Conservation (phyloP, 495 filamentous ascomycete genomes). For the Penicillium bialowiezense region DNA sequence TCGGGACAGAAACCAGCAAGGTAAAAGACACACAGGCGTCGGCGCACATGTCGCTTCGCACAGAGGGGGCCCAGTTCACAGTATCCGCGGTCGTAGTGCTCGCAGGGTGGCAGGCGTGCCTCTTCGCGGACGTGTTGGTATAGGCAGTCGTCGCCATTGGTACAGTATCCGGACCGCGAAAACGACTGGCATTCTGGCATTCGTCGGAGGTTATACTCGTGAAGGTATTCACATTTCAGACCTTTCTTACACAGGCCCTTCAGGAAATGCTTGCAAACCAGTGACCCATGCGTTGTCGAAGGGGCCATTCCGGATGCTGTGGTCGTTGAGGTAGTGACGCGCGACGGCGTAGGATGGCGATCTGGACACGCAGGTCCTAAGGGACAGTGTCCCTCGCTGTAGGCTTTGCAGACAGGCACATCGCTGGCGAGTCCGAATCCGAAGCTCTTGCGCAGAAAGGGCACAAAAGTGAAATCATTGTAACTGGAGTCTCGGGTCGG, state of each 20-base stretch:
- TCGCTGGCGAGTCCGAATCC: slow-evolving; percentile 72
- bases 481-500: slow-evolving; percentile 52
- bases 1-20: slow-evolving; percentile 94
- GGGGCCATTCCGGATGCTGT: slow-evolving; percentile 55
- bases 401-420: slow-evolving; percentile 78
- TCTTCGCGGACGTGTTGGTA: slow-evolving; percentile 92
- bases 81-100: slow-evolving; percentile 94
- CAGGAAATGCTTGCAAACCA: slow-evolving; percentile 99
- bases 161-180: slow-evolving; percentile 84
- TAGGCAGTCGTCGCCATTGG: slow-evolving; percentile 93
- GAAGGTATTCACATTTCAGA: slow-evolving; percentile 89
- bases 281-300: slow-evolving; percentile 53
- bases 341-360: slow-evolving; percentile 50
- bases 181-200: slow-evolving; percentile 98
- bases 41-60: slow-evolving; percentile 80
- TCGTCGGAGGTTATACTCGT: slow-evolving; percentile 96
- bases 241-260: slow-evolving; percentile 97
- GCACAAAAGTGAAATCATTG: slow-evolving; percentile 67
- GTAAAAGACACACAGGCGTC: slow-evolving; percentile 74
- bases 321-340: slow-evolving; percentile 44
- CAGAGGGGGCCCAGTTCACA: slow-evolving; percentile 86
- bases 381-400: slow-evolving; percentile 75
- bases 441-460: slow-evolving; percentile 70
- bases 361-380: slow-evolving; percentile 73
- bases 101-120: slow-evolving; percentile 76